Percentiles rank a stretch among this genome's conserved stretches.
Evolutionary conservation across 768 basidiomycete species (phyloP).

Genomic region (Tricholoma bakamatsutake): DNA sequence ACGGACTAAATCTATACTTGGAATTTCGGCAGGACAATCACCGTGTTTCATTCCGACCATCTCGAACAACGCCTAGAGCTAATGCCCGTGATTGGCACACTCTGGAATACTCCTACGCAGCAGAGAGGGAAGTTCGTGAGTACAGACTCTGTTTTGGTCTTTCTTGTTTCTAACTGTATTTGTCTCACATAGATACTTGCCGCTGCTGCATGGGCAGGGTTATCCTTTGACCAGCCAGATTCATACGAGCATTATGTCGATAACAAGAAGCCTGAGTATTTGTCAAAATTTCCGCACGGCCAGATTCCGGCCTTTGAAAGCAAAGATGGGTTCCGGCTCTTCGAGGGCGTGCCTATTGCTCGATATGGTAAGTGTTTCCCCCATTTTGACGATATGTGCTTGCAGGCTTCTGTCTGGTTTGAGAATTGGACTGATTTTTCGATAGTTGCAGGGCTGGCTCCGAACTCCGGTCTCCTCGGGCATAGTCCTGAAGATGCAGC

Average conservation of each 20-base stretch:
- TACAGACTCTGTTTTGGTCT: conserved; percentile 9
- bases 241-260: conserved; percentile 55
- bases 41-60: neutral
- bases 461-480: conserved; percentile 78
- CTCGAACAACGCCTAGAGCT: conserved; percentile 27
- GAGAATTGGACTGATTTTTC: conserved; percentile 12
- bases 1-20: no score
- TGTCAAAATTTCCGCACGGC: conserved; percentile 70
- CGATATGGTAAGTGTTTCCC: conserved; percentile 71
- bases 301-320: conserved; percentile 84
- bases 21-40: neutral
- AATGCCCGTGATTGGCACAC: conserved; percentile 42
- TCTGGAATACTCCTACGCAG: conserved; percentile 46
- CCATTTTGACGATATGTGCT: conserved; percentile 13
- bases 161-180: neutral
- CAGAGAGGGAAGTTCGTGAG: conserved; percentile 44
- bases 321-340: conserved; percentile 70
- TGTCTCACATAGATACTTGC: conserved; percentile 38
- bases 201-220: conserved; percentile 52
- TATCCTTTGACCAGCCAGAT: conserved; percentile 49
- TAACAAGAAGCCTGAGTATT: conserved; percentile 68
- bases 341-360: conserved; percentile 77
- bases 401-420: neutral
- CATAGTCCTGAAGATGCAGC: conserved; percentile 59
- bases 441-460: conserved; percentile 68